These are phyloP conservation scores for Pseudogymnoascus sp. DNA, from an alignment of 2,329 filamentous ascomycete species.

Conservation along the genomic window DNA sequence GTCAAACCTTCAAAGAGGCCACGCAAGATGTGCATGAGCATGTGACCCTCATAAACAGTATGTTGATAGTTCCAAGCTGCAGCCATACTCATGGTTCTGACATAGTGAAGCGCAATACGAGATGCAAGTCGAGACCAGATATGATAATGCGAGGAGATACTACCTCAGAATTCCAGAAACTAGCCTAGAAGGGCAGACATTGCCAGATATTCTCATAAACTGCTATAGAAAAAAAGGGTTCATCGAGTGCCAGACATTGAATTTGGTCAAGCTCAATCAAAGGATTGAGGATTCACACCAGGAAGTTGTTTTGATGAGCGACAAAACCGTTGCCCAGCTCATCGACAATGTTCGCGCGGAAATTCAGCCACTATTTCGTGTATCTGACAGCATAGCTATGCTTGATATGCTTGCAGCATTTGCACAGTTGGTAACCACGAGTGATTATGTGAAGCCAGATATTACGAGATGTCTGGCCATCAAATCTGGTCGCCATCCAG, in stretches of 20 bases:
- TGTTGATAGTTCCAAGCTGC: constrained; percentile 13
- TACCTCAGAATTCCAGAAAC: constrained; percentile 59
- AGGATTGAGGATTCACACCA: constrained; percentile 73
- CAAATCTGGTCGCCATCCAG: constrained; percentile 59
- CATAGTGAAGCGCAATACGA: constrained; percentile 33
- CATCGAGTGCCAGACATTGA: constrained; percentile 80
- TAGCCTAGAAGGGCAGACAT: constrained; percentile 50
- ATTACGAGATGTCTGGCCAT: constrained; percentile 56
- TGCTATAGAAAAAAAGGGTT: constrained; percentile 60
- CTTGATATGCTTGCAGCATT: constrained; percentile 81
- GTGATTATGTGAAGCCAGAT: constrained; percentile 57
- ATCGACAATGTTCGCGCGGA: constrained; percentile 63
- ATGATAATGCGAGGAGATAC: constrained; percentile 69
- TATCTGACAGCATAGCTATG: constrained; percentile 78
- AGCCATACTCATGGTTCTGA: constrained; percentile 7
- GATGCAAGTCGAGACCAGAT: constrained; percentile 60
- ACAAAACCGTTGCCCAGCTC: constrained; percentile 64
- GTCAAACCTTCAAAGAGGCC: constrained; percentile 83
- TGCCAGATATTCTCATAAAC: constrained; percentile 73
- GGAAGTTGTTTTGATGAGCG: constrained; percentile 76
- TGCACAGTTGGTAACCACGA: constrained; percentile 60
- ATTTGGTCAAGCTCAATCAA: constrained; percentile 71
- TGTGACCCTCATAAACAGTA: constrained; percentile 59
- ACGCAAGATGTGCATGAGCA: constrained; percentile 70
- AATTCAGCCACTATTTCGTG: constrained; percentile 67